Evolutionary conservation across 1,284 basidiomycete species (phyloP), one percentile per base, ranked within the genome.

Genomic region (Cystobasidium pallidum): DNA sequence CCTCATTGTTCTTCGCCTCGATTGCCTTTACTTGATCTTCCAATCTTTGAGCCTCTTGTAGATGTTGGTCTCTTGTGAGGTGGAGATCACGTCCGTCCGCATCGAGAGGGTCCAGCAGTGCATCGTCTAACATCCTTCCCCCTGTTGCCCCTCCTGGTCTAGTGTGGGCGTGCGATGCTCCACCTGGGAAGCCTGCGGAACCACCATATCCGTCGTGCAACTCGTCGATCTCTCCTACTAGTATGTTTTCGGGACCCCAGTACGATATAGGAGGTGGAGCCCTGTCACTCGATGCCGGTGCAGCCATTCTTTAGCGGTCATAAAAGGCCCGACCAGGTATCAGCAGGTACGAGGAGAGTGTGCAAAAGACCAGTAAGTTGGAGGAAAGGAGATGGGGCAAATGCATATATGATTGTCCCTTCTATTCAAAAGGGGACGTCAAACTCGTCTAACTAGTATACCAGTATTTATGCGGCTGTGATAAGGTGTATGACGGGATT

Each of bases 1-100:
- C 43, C 43, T 43, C 36, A n/a, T 45, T 43, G 19, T 64, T 41
- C 30, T 34, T 58, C 11, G 30, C 6, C 11, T 58, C 26, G 3
- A 36, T 41, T 34, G 32, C 30, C 6, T 17, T 28, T 26, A 24
- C 24, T 51, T 51, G 11, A 11, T 51, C 49, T 24, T 51, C 21
- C 8, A 51, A 51, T 28, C 24, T 51, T 26, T 51, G 49, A 51
- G 49, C 49, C 26, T 51, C 49, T 51, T 51, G 21, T 6, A 51
- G 24, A 51, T 51, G 49, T 26, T 28, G 10, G 7, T 51, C 24
- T 51, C 49, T 51, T 26, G 49, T 51, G 26, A 45, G 49, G 6
- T 51, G 49, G 3, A 8, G 3, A 24, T 45, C 26, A 28, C 17
- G 6, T 51, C 49, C 17, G 24, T 24, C 24, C 45, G 15, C 45